Conservation (phyloP, 1,284 basidiomycete genomes). For the Rhizoctonia solani region DNA sequence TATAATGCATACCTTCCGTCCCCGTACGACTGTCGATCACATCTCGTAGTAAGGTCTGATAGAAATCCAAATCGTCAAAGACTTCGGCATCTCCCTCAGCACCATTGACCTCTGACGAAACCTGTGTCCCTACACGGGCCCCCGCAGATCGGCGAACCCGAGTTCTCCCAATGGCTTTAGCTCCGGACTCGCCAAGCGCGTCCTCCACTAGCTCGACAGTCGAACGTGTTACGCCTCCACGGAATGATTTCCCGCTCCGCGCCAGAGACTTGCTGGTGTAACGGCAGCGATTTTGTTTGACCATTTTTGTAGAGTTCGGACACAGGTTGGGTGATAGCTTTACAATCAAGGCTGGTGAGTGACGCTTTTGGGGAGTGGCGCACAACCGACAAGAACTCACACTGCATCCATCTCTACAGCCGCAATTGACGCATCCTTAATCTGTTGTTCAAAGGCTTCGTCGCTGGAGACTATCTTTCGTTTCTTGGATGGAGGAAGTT, state of each 20-base stretch:
- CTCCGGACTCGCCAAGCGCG: constrained; percentile 53
- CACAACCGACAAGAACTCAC: constrained; percentile 54
- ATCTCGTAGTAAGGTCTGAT: constrained; percentile 85
- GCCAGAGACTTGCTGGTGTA: constrained; percentile 70
- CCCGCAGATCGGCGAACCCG: constrained; percentile 33
- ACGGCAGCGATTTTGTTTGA: constrained; percentile 91
- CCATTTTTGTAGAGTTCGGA: constrained; percentile 87
- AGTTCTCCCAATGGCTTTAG: constrained; percentile 40
- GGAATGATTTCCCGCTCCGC: constrained; percentile 68
- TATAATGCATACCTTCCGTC: constrained; percentile 30
- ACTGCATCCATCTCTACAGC: constrained; percentile 58
- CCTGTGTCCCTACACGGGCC: constrained; percentile 51
- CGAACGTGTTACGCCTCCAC: constrained; percentile 46
- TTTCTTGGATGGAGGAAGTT: constrained; percentile 64
- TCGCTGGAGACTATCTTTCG: constrained; percentile 44
- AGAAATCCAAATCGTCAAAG: constrained; percentile 90
- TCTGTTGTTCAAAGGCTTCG: constrained; percentile 46
- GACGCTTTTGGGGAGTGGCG: neutral
- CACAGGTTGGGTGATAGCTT: constrained; percentile 68
- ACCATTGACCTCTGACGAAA: constrained; percentile 42
- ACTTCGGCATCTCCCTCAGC: constrained; percentile 56
- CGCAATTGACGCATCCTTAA: constrained; percentile 54
- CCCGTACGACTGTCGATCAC: constrained; percentile 73
- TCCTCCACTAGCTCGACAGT: constrained; percentile 76
- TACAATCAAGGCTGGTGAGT: constrained; percentile 27